Evolutionary conservation across 805 yeast genomes (phyloP), one percentile per base, ranked within the genome.

Genomic region (Lipomyces yamadae): DNA sequence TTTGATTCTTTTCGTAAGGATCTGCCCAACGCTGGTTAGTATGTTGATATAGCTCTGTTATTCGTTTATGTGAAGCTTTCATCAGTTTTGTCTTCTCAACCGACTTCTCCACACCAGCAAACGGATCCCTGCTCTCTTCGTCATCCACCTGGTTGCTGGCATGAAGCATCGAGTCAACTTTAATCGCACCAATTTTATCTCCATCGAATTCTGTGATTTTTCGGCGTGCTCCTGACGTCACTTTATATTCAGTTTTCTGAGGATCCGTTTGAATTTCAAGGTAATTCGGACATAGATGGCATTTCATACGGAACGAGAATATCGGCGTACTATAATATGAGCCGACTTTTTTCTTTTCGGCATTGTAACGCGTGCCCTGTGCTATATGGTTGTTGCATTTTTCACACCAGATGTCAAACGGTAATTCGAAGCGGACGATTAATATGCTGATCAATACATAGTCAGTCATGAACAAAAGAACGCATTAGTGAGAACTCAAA

Each of bases 201-300:
- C 71, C 60, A 48, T 61, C 65, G 33, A 35, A 62, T 35, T 57
- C 69, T 32, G 63, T 66, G 4, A 55, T 59, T 60, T 67, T 67
- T 54, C 60, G 35, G 29, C 67, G 58, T 10, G 74, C 77, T 7
- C 77, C 77, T 11, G 59, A 62, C 2, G 58, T 56, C 13, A 75
- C 67, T n/a, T 45, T 66, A 54, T 76, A 76, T 24, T 60, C 61
- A 2, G 77, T 70, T 34, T 73, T 76, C 62, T 73, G 60, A 8
- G 79, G 79, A 69, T 77, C 78, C 5, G 79, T 77, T 32, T 70
- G 65, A 30, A 77, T 75, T 37, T 67, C 75, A 30, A 76, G 63
- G 7, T 24, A 33, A 39, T 73, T 69, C 8, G 70, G 56, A 61
- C 79, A 77, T 13, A 66, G 58, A 5, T 68, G 73, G 53, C 79